These are phyloP conservation scores for Hordeum marinum DNA, from an alignment of 176 grass and related monocot genomes.

Conservation along the genomic window DNA sequence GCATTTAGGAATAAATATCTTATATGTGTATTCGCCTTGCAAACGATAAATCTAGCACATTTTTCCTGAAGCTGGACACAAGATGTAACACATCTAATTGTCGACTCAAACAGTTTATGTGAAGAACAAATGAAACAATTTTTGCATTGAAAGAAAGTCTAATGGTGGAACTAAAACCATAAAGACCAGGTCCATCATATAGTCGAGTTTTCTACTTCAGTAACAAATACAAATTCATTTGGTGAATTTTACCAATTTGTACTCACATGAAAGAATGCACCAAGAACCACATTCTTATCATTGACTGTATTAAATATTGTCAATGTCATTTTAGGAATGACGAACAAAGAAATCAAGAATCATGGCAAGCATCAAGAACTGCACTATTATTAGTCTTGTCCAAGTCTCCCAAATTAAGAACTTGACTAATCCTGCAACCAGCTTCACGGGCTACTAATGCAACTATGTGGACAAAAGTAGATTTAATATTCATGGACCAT, in stretches of 20 bases:
- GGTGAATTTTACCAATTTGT: background rate
- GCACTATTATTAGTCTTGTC: too few species aligned
- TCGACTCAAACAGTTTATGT: background rate
- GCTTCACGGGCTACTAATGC: too few species aligned
- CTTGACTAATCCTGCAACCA: too few species aligned
- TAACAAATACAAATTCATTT: background rate
- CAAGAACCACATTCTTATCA: background rate
- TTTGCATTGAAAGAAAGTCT: background rate
- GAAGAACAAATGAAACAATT: background rate
- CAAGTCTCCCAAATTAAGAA: too few species aligned
- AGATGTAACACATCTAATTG: background rate
- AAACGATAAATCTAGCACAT: constrained; percentile 67
- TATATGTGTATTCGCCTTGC: constrained; percentile 38
- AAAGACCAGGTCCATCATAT: background rate
- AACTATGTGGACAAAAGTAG: too few species aligned
- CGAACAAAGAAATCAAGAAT: background rate
- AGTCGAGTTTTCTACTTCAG: background rate
- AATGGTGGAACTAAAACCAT: background rate
- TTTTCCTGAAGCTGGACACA: constrained; percentile 72
- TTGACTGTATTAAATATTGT: background rate
- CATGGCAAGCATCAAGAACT: background rate
- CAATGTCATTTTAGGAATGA: background rate
- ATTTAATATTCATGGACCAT: too few species aligned
- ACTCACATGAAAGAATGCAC: background rate
- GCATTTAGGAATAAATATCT: background rate